phyloP scores from a whole-genome alignment of 2,329 filamentous ascomycete species.

The Albophoma yamanashiensis region DNA sequence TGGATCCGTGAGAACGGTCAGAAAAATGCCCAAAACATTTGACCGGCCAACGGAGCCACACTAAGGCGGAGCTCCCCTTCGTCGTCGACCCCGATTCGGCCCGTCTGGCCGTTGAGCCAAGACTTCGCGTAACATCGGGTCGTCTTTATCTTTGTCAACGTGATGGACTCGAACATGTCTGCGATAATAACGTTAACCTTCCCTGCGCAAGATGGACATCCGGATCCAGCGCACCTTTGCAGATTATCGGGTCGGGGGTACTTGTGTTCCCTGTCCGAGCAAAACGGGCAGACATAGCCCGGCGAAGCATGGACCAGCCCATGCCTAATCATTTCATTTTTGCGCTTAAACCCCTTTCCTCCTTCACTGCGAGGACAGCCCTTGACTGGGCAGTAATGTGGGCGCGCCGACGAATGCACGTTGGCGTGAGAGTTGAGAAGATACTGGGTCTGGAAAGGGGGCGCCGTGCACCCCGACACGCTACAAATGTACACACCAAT shows the following conservation, averaged over 20 bases:
- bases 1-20: background rate
- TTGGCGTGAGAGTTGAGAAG: slow-evolving; percentile 72
- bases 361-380: slow-evolving; percentile 53
- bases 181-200: slow-evolving; percentile 4
- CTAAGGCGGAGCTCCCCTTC: slow-evolving; percentile 41
- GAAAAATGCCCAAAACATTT: background rate
- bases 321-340: slow-evolving; percentile 64
- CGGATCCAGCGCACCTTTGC: slow-evolving; percentile 57
- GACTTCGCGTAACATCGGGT: slow-evolving; percentile 69
- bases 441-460: slow-evolving; percentile 67
- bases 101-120: slow-evolving; percentile 79
- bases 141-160: slow-evolving; percentile 79
- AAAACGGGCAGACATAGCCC: slow-evolving; percentile 94
- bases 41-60: slow-evolving; percentile 1
- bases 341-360: slow-evolving; percentile 60
- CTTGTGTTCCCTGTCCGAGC: slow-evolving; percentile 83
- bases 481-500: slow-evolving; percentile 47
- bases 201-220: background rate
- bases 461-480: slow-evolving; percentile 53
- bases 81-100: slow-evolving; percentile 66
- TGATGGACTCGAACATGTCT: slow-evolving; percentile 94
- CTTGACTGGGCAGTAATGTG: slow-evolving; percentile 54
- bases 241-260: slow-evolving; percentile 94
- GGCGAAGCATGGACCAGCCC: slow-evolving; percentile 90
- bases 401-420: slow-evolving; percentile 54